Evolutionary conservation across 352 stramenopile genomes (phyloP), one percentile per base, ranked within the genome.

Genomic region (Blastocystis sp.): DNA sequence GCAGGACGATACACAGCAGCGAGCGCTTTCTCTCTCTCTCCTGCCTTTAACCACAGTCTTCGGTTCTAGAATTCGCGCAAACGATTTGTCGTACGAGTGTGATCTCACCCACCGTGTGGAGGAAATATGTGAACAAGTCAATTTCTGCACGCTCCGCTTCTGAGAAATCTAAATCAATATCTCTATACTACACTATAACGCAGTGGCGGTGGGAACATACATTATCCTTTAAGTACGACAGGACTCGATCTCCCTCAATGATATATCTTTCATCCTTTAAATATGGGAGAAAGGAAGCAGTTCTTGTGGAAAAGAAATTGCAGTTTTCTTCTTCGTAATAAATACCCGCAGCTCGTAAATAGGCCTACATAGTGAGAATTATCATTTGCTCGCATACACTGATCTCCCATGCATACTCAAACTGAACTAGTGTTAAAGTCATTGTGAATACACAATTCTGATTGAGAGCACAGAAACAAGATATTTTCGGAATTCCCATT

Each of bases 351-450:
- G 68, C 29, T 23, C 73, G 47, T n/a, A 84, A 45, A 84, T 84
- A 84, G 34, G 50, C 73, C 73, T 84, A 84, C n/a, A 45, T 41
- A 6, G 41, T 20, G n/a, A 69, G 34, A 18, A 66, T 55, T 26
- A 5, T 26, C 23, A 26, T n/a, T n/a, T 23, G 3, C 15, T 6
- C n/a, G 68, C 5, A 26, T 84, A 84, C 73, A 84, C 68, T 50
- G 50, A 84, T 84, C 47, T 84, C 73, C 73, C 73, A 84, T 26
- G 73, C 47, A 64, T 84, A 84, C 50, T 84, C 47, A 23, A 84
- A 66, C 26, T 84, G 73, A n/a, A 47, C 15, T 9, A 84, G 50
- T 7, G 73, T 84, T 45, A 84, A 47, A 47, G 50, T 47, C 73
- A 84, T 84, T 54, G 15, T 50, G 20, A n/a, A 56, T 55, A 8